Evolutionary conservation across 805 yeast species (phyloP).

Genomic region (Kuraishia borneana): DNA sequence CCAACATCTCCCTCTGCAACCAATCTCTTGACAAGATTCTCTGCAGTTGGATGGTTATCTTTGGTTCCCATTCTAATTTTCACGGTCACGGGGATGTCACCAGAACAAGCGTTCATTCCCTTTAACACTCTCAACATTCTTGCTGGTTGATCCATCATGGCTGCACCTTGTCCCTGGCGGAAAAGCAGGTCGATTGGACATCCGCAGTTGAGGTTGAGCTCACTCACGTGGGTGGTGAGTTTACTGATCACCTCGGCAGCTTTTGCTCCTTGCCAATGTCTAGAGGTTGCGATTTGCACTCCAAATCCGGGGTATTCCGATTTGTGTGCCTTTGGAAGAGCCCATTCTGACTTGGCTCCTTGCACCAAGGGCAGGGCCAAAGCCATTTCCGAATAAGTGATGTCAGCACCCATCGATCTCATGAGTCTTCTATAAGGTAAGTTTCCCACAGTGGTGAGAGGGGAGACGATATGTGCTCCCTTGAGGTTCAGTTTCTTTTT

Average conservation of each 20-base stretch:
- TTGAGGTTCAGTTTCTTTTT: conserved; percentile 63
- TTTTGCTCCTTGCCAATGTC: conserved; percentile 88
- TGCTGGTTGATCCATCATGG: conserved; percentile 82
- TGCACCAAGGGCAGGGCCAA: conserved; percentile 74
- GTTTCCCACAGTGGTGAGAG: conserved; percentile 96
- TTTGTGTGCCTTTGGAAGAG: conserved; percentile 80
- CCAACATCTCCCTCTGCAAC: conserved; percentile 74
- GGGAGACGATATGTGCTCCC: conserved; percentile 81
- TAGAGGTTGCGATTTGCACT: conserved; percentile 83
- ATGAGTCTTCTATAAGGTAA: conserved; percentile 89
- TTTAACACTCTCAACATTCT: conserved; percentile 66
- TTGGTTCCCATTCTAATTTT: conserved; percentile 88
- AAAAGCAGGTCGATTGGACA: conserved; percentile 95
- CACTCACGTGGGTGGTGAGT: conserved; percentile 54
- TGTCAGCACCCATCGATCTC: conserved; percentile 84
- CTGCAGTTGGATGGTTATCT: conserved; percentile 85
- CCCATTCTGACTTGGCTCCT: conserved; percentile 96
- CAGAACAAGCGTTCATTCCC: conserved; percentile 81
- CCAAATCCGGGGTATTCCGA: conserved; percentile 85
- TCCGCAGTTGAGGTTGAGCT: conserved; percentile 88
- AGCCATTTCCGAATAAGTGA: conserved; percentile 95
- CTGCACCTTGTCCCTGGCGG: conserved; percentile 93
- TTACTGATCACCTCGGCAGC: conserved; percentile 73
- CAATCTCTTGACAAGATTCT: conserved; percentile 55
- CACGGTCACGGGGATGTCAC: conserved; percentile 86